phyloP scores from a whole-genome alignment of 2,329 filamentous ascomycete genomes.

The Elsinoe arachidis region DNA sequence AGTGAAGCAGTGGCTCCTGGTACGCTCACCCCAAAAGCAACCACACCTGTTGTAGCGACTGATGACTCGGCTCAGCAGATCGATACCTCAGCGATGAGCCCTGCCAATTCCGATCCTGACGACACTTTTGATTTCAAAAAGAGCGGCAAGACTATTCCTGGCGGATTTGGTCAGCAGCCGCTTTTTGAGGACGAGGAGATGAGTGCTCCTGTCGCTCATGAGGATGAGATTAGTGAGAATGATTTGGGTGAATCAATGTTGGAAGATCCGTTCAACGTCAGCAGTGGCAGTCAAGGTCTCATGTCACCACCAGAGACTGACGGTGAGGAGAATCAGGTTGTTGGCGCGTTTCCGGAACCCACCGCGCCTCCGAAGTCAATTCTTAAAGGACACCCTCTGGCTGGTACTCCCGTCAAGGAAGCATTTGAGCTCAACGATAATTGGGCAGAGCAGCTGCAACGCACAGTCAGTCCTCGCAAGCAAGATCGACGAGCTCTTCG shows the following conservation, averaged over 20 bases:
- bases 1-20: constrained; percentile 17
- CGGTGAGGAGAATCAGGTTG: constrained; percentile 69
- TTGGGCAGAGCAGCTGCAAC: constrained; percentile 89
- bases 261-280: constrained; percentile 15
- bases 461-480: constrained; percentile 89
- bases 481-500: constrained; percentile 68
- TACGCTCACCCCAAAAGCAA: constrained; percentile 16
- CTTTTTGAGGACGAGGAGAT: constrained; percentile 48
- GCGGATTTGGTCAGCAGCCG: constrained; percentile 64
- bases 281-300: constrained; percentile 6
- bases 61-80: constrained; percentile 20
- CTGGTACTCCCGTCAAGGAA: constrained; percentile 46
- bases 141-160: constrained; percentile 55
- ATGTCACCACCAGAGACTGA: constrained; percentile 43
- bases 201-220: constrained; percentile 36
- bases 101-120: constrained; percentile 38
- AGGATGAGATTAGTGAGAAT: constrained; percentile 45
- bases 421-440: constrained; percentile 59
- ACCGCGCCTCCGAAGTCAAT: constrained; percentile 55
- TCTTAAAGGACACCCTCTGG: constrained; percentile 35
- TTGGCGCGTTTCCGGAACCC: constrained; percentile 68
- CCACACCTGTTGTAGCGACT: constrained; percentile 10
- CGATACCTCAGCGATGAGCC: constrained; percentile 30
- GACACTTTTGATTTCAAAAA: constrained; percentile 50
- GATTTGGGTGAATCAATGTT: constrained; percentile 6